Evolutionary conservation across 495 filamentous ascomycete species (phyloP), one percentile per base, ranked within the genome.

Genomic region (Penicillium crystallinum): DNA sequence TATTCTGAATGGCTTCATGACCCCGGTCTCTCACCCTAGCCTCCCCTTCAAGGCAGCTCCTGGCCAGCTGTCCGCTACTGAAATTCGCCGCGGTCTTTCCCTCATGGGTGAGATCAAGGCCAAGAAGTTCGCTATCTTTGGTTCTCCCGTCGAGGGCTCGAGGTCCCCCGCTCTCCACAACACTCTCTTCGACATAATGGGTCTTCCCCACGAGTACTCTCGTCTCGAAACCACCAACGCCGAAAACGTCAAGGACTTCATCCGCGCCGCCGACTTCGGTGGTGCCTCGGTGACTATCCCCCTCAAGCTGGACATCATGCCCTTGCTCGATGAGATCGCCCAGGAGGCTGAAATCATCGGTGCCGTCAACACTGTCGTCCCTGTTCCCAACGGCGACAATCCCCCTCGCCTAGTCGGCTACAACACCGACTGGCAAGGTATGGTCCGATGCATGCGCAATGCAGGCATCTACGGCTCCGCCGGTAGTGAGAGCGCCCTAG

Each of bases 341-440:
- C 78, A 84, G 8, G 89, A 91, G 46, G 95, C 90, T 14, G 78
- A 78, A 51, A 71, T 83, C 46, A 97, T 97, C 58, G 93, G 93
- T 19, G 93, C 93, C 9, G 87, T 99, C 56, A 99, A 99, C 74
- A 99, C 93, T 36, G 84, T 99, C 64, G 81, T 96, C 43, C 80
- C 82, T 5, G 62, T 71, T 14, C 30, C 54, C 21, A 56, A 63
- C 27, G 56, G 64, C 19, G 51, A 65, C 49, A 59, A 71, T 36
- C 66, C 76, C 10, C 73, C 72, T 10, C 79, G 71, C 6, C 80
- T 96, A 4, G 66, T 87, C 41, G 93, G 93, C 14, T 87, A 89
- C 62, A 99, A 99, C 73, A 97, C 92, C 18, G 93, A 99, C 75
- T 99, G 91, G 90, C 79, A 83, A 57, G 93, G 93, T 39, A 99